These are phyloP conservation scores for Phytophthora kernoviae DNA, from an alignment of 352 stramenopile genomes.

Conservation along the genomic window DNA sequence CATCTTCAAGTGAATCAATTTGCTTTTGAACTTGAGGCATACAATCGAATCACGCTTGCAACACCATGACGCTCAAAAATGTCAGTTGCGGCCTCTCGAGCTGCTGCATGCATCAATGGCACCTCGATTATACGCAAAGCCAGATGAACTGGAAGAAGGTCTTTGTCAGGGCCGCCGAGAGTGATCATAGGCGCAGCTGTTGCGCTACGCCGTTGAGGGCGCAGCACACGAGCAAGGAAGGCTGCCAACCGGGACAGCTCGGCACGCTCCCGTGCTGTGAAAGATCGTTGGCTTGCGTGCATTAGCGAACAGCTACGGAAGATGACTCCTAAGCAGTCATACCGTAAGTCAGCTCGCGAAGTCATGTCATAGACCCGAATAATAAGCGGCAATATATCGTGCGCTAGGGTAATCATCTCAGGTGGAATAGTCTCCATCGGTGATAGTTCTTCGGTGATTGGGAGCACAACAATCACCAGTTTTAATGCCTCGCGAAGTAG, in stretches of 20 bases:
- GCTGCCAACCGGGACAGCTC: slow-evolving; percentile 49
- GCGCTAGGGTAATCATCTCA: slow-evolving; percentile 39
- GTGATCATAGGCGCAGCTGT: neutral
- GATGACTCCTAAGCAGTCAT: slow-evolving; percentile 63
- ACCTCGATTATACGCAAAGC: slow-evolving; percentile 59
- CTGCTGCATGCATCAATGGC: slow-evolving; percentile 26
- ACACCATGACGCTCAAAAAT: slow-evolving; percentile 68
- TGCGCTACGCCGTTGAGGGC: slow-evolving; percentile 38
- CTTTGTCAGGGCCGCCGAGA: slow-evolving; percentile 22
- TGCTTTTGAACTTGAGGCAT: slow-evolving; percentile 33
- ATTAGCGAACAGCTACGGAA: slow-evolving; percentile 51
- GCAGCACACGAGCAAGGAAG: slow-evolving; percentile 62
- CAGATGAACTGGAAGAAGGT: slow-evolving; percentile 38
- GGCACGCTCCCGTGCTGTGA: slow-evolving; percentile 25
- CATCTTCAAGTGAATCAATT: slow-evolving; percentile 22
- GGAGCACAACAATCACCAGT: slow-evolving; percentile 54
- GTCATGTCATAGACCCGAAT: slow-evolving; percentile 62
- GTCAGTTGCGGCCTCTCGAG: slow-evolving; percentile 24
- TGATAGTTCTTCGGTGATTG: slow-evolving; percentile 38
- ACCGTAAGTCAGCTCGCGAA: slow-evolving; percentile 49
- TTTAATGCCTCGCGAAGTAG: slow-evolving; percentile 64
- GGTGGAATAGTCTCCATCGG: slow-evolving; percentile 20
- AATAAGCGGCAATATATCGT: slow-evolving; percentile 53
- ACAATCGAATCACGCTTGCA: slow-evolving; percentile 54
- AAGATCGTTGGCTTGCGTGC: slow-evolving; percentile 33